A percentile compares a stretch with the other conserved stretches of the same genome.
Evolutionary conservation across 2,329 filamentous ascomycete genomes (phyloP).

Genomic region (Exophiala lecanii-corni): DNA sequence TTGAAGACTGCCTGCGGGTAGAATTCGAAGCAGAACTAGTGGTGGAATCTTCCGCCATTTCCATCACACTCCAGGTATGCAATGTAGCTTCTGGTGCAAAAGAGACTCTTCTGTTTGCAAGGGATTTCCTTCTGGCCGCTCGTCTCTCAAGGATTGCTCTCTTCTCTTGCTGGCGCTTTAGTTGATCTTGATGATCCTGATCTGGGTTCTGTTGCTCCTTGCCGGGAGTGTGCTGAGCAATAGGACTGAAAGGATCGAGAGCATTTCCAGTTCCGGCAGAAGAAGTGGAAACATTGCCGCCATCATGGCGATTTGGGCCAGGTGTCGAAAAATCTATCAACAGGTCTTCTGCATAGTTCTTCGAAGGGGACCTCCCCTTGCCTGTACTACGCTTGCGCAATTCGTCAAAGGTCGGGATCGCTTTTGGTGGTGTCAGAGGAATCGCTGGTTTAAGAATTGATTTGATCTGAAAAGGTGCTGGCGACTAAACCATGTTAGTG

Average conservation of each 20-base stretch:
- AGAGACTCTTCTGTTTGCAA: conserved; percentile 88
- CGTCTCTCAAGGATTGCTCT: conserved; percentile 63
- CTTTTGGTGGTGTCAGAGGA: conserved; percentile 59
- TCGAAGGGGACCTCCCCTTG: conserved; percentile 29
- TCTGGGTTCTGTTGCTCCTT: conserved; percentile 41
- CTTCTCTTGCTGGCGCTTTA: conserved; percentile 55
- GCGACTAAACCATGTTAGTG: conserved; percentile 33
- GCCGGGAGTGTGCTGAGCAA: conserved; percentile 13
- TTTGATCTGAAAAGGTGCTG: conserved; percentile 44
- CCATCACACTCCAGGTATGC: conserved; percentile 93
- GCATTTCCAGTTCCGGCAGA: conserved; percentile 54
- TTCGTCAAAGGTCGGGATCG: conserved; percentile 59
- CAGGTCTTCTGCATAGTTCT: conserved; percentile 27
- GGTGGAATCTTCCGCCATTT: conserved; percentile 82
- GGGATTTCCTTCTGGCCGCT: conserved; percentile 85
- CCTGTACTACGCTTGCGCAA: conserved; percentile 38
- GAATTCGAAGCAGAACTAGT: conserved; percentile 69
- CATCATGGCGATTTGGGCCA: conserved; percentile 30
- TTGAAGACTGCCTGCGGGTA: conserved; percentile 66
- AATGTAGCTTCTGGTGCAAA: conserved; percentile 96
- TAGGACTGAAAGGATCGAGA: conserved; percentile 27
- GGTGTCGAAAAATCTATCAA: conserved; percentile 43
- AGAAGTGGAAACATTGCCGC: conserved; percentile 38
- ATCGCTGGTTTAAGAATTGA: conserved; percentile 81
- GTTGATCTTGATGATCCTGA: conserved; percentile 64